These are phyloP conservation scores for Ophiostoma sp. DNA, from an alignment of 2,329 filamentous ascomycete genomes.

Conservation along the genomic window DNA sequence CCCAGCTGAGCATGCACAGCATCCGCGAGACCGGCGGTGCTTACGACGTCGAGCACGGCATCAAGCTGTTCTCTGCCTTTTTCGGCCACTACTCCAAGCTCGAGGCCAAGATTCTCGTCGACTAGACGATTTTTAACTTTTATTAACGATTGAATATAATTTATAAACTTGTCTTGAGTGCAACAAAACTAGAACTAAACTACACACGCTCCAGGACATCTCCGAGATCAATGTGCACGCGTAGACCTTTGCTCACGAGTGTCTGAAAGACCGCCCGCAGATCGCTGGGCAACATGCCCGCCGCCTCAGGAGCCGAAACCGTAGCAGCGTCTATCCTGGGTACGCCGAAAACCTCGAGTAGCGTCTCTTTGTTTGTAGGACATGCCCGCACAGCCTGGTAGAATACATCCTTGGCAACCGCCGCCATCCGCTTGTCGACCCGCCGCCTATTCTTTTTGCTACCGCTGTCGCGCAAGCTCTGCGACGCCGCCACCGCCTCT, in stretches of 20 bases:
- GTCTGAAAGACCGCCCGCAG: constrained; percentile 40
- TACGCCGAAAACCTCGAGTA: constrained; percentile 46
- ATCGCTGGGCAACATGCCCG: constrained; percentile 44
- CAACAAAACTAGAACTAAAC: background rate
- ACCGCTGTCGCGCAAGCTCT: constrained; percentile 33
- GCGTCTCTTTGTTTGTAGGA: constrained; percentile 46
- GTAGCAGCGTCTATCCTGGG: background rate
- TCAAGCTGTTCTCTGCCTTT: constrained; percentile 82
- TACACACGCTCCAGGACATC: constrained; percentile 23
- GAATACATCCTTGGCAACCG: constrained; percentile 43
- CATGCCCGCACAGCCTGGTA: constrained; percentile 45
- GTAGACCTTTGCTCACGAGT: constrained; percentile 25
- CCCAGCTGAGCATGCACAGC: constrained; percentile 94
- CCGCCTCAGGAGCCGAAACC: background rate
- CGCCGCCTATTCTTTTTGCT: background rate
- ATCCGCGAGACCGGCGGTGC: constrained; percentile 89
- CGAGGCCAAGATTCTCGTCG: constrained; percentile 77
- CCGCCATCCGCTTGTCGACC: constrained; percentile 21
- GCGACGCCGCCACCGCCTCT: constrained; percentile 19
- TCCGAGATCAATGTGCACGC: constrained; percentile 28
- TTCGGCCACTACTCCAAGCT: constrained; percentile 78
- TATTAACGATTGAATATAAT: background rate
- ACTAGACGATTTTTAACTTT: constrained; percentile 46
- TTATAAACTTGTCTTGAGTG: background rate
- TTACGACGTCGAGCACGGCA: constrained; percentile 79